phyloP scores from a whole-genome alignment of 345 rosid genomes.

The Syzygium aqueum region DNA sequence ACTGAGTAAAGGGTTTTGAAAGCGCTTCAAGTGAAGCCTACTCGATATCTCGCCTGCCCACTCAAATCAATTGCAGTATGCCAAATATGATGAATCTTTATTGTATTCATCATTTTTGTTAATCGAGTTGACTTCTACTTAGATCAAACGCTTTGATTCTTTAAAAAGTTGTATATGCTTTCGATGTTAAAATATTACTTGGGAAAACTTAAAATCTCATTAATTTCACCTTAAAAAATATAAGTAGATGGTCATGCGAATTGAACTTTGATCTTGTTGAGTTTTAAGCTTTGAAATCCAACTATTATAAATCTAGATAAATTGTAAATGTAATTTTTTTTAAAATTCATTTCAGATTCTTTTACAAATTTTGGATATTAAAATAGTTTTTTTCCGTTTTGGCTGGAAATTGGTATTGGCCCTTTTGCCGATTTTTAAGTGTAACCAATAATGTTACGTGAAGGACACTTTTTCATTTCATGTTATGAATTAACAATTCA shows the following conservation, averaged over 20 bases:
- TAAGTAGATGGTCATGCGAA: fast-evolving
- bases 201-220: background rate
- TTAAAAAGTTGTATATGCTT: background rate
- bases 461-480: background rate
- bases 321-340: background rate
- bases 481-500: background rate
- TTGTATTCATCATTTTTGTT: fast-evolving
- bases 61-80: fast-evolving
- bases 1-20: background rate
- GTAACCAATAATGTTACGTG: background rate
- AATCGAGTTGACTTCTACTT: background rate
- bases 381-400: background rate
- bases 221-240: fast-evolving
- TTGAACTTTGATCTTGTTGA: background rate
- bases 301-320: background rate
- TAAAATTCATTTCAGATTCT: background rate
- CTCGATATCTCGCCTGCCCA: fast-evolving
- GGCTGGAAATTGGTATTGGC: background rate
- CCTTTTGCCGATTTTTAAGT: background rate
- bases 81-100: background rate
- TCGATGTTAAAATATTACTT: background rate
- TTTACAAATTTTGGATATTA: fast-evolving
- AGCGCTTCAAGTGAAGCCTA: fast-evolving
- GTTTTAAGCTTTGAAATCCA: background rate
- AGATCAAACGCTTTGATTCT: fast-evolving